Base-by-base conservation (phyloP, 2,329 filamentous ascomycete genomes). In the Pyricularia sp. region DNA sequence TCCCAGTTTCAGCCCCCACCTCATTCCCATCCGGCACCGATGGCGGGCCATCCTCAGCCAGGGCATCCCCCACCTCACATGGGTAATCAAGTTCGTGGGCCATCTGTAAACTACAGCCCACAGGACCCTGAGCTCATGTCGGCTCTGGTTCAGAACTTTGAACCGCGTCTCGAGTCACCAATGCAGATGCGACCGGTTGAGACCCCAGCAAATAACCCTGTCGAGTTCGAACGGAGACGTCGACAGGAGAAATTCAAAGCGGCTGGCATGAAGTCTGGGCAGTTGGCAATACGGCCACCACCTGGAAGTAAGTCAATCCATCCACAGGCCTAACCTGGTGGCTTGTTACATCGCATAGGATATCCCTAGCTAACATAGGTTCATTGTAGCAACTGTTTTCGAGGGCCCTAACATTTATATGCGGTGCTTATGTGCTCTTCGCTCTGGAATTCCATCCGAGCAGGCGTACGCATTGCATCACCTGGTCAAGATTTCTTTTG, bases 401-500 rank as follows among this genome's bases (percentile, higher is more conserved):
- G 88, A 91, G 71, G 92, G 92, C 0, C 92, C 92, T 1, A 95
- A 96, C 75, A 97, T 97, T 72, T 98, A 97, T 76, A 90, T 94
- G 66, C 90, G 94, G 63, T 96, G 93, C 71, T 85, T 97, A 55
- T 89, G 94, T 73, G 90, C 94, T 4, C 81, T 99, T 30, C 91
- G 92, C 71, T 97, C 93, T 17, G 88, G 88, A 2, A 87, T 97
- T 30, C 86, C 86, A 3, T 86, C 89, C 14, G 94, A 99, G 76
- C 91, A 97, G 74, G 89, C 92, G n/a, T 98, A 96, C 79, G 94
- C 93, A 0, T 82, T 98, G 12, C 93, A 97, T 74, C 94, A 98
- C 74, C 81, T 98, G 4, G 93, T 98, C 70, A 97, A 97, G 77
- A 97, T 98, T 31, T 97, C 94, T 0, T 95, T 90, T 75, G 94